These are phyloP conservation scores for Aspergillus vadensis DNA, from an alignment of 2,329 filamentous ascomycete species.

Conservation along the genomic window DNA sequence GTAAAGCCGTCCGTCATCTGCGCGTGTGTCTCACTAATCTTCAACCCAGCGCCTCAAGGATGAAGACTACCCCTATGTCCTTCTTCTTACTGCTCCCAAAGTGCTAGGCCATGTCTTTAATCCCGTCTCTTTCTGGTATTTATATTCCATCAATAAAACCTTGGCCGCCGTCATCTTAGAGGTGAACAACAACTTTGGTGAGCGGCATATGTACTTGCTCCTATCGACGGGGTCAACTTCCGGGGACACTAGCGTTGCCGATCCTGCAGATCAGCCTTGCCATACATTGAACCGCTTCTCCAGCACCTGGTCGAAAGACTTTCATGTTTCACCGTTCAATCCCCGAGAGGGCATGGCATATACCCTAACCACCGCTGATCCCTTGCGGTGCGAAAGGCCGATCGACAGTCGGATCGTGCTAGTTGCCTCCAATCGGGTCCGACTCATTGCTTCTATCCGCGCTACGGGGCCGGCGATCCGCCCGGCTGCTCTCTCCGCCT, in stretches of 20 bases:
- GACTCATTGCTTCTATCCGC: slow-evolving; percentile 1
- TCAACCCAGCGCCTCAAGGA: background rate
- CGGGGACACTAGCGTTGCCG: background rate
- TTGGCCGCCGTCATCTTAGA: background rate
- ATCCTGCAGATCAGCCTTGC: background rate
- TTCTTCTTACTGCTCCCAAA: slow-evolving; percentile 5
- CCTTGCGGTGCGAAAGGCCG: background rate
- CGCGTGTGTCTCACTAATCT: background rate
- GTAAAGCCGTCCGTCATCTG: background rate
- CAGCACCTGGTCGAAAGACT: slow-evolving; percentile 8
- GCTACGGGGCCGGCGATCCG: background rate
- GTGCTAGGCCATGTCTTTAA: slow-evolving; percentile 12
- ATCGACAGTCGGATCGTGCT: slow-evolving; percentile 7
- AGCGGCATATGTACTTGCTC: slow-evolving; percentile 10
- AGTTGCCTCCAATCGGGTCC: background rate
- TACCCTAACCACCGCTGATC: slow-evolving; percentile 2
- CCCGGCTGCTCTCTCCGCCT: background rate
- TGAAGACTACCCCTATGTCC: slow-evolving; percentile 3
- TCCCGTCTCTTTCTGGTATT: slow-evolving; percentile 10
- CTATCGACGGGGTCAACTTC: background rate
- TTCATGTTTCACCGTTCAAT: slow-evolving; percentile 11
- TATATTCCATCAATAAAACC: background rate
- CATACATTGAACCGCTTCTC: background rate
- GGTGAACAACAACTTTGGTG: slow-evolving; percentile 12
- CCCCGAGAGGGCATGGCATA: slow-evolving; percentile 4